Conservation (phyloP, 805 yeast species). For the Saccharomycopsis fermentans region DNA sequence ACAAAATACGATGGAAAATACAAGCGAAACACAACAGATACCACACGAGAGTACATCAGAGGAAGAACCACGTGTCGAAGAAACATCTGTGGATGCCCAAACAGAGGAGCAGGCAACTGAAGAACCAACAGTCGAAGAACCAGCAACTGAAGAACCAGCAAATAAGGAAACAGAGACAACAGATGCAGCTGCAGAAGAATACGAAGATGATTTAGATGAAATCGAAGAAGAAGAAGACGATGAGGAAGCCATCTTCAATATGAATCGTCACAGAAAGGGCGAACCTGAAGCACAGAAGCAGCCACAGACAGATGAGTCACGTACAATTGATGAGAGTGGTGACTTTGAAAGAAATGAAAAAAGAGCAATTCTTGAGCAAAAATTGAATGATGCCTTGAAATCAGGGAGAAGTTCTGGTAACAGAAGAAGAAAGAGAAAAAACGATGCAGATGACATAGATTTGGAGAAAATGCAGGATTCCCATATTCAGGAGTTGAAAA, state of each 20-base stretch:
- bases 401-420: slow-evolving; percentile 37
- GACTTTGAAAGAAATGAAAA: slow-evolving; percentile 31
- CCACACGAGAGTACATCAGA: background rate
- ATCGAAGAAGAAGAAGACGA: slow-evolving; percentile 21
- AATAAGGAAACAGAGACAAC: slow-evolving; percentile 15
- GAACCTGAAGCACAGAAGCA: slow-evolving; percentile 17
- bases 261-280: slow-evolving; percentile 9
- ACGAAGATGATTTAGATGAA: slow-evolving; percentile 23
- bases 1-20: background rate
- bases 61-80: background rate
- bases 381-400: slow-evolving; percentile 68
- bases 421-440: slow-evolving; percentile 39
- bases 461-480: slow-evolving; percentile 94
- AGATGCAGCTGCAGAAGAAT: background rate
- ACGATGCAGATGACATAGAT: slow-evolving; percentile 72
- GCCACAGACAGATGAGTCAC: slow-evolving; percentile 17
- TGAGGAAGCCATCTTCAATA: slow-evolving; percentile 5
- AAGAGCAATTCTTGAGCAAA: slow-evolving; percentile 72
- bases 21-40: background rate
- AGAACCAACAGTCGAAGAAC: slow-evolving; percentile 18
- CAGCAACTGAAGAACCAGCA: slow-evolving; percentile 19
- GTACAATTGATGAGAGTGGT: slow-evolving; percentile 19
- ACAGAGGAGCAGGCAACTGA: background rate
- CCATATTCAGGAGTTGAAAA: slow-evolving; percentile 67
- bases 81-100: background rate